Conservation (phyloP, 371 early-diverging fungal genomes). For the Vairimorpha necatrix region DNA sequence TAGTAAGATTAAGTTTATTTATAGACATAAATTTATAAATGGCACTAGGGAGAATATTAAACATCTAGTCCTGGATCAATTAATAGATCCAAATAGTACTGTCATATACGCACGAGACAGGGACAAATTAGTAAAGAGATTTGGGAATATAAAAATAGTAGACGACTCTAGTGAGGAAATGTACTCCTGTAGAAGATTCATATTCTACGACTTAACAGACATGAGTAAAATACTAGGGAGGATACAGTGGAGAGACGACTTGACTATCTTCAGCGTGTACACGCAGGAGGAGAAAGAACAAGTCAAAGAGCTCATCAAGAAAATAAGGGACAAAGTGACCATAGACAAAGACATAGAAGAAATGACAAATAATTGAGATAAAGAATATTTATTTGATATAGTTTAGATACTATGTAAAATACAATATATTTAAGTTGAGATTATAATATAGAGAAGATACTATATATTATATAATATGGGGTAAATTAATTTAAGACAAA, state of each 20-base stretch:
- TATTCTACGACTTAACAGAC: not conserved
- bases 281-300: not conserved
- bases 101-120: not conserved
- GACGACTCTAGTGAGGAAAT: not conserved
- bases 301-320: not conserved
- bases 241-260: not conserved
- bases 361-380: not conserved
- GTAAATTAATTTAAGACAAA: too few species aligned
- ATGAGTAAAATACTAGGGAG: not conserved
- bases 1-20: constrained; percentile 16
- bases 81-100: constrained; percentile 4
- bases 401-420: too few species aligned
- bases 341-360: not conserved
- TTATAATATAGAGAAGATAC: too few species aligned
- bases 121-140: not conserved
- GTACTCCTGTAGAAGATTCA: not conserved
- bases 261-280: not conserved
- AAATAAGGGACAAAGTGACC: not conserved
- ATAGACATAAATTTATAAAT: constrained; percentile 32
- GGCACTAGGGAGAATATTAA: constrained; percentile 28
- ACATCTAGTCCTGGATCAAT: constrained; percentile 15
- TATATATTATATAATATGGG: too few species aligned
- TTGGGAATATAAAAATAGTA: not conserved
- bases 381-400: too few species aligned
- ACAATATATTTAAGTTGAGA: too few species aligned